Conservation (phyloP, 129 eudicot species). For the Centaurea solstitialis region DNA sequence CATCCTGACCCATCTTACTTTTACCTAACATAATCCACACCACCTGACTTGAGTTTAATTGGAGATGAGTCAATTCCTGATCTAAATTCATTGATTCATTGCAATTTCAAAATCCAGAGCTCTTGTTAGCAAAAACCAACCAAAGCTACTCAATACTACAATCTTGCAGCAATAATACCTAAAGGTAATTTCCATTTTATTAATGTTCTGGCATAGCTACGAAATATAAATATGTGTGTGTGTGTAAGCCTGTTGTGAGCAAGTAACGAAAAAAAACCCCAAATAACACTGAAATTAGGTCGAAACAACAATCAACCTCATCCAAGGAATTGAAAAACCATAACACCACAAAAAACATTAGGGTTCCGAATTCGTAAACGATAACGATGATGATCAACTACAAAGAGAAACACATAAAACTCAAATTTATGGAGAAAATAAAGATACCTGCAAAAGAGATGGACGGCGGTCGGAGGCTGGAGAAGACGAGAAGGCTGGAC, state of each 20-base stretch:
- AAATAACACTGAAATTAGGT: no score
- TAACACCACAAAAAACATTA: neutral
- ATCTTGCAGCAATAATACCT: neutral
- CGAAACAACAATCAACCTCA: conserved; percentile 6
- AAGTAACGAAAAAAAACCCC: neutral
- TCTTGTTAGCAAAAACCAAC: neutral
- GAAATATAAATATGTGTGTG: neutral
- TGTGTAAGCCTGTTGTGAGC: neutral
- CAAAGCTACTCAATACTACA: no score
- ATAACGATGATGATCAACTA: neutral
- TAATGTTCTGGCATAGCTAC: neutral
- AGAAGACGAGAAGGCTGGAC: conserved; percentile 52
- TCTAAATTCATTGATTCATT: neutral
- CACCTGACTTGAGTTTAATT: neutral
- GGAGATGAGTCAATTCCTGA: neutral
- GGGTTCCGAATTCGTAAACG: conserved; percentile 11
- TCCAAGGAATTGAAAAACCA: neutral
- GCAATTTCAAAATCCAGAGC: neutral
- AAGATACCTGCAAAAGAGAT: conserved; percentile 15
- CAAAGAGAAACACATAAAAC: neutral
- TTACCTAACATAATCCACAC: neutral
- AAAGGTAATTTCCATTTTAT: neutral
- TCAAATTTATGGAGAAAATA: neutral
- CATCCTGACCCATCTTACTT: neutral
- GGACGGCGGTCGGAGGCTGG: conserved; percentile 39